phyloP scores from a whole-genome alignment of 495 filamentous ascomycete genomes.

The Neurospora sp. region DNA sequence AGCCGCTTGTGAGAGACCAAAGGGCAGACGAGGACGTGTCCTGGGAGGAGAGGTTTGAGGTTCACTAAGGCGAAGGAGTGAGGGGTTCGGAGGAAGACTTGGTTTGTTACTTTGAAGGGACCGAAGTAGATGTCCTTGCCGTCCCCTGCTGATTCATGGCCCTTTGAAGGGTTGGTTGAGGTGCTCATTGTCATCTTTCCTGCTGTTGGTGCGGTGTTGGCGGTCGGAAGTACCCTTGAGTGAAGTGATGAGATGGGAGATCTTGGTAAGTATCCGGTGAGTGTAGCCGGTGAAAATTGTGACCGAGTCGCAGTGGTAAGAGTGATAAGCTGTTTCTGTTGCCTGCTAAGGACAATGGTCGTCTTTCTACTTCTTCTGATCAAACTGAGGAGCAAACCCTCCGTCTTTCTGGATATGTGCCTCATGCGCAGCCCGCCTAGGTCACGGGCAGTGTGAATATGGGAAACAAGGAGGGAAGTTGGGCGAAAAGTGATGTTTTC shows the following conservation, averaged over 20 bases:
- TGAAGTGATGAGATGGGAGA: too few relatives aligned
- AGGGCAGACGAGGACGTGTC: slow-evolving; percentile 79
- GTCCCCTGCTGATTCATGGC: too few relatives aligned
- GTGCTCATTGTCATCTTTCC: background rate
- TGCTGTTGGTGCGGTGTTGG: background rate
- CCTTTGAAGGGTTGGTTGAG: background rate
- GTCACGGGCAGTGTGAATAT: background rate
- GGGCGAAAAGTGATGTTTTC: background rate
- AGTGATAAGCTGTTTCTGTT: background rate
- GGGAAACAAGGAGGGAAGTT: background rate
- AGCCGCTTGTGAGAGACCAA: slow-evolving; percentile 57
- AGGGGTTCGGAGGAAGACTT: slow-evolving; percentile 77
- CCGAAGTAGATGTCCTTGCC: slow-evolving; percentile 43
- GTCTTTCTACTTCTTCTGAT: background rate
- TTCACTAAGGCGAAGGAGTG: slow-evolving; percentile 82
- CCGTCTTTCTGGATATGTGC: background rate
- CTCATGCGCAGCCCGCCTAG: background rate
- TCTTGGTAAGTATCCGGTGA: background rate
- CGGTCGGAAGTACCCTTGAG: background rate
- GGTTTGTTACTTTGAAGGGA: slow-evolving; percentile 52
- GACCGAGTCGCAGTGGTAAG: background rate
- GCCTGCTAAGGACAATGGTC: background rate
- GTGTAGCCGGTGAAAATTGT: background rate
- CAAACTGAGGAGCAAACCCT: background rate
- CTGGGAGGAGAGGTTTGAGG: slow-evolving; percentile 87